Conservation (phyloP, 164 flowering plant genomes). For the Macadamia tetraphylla region DNA sequence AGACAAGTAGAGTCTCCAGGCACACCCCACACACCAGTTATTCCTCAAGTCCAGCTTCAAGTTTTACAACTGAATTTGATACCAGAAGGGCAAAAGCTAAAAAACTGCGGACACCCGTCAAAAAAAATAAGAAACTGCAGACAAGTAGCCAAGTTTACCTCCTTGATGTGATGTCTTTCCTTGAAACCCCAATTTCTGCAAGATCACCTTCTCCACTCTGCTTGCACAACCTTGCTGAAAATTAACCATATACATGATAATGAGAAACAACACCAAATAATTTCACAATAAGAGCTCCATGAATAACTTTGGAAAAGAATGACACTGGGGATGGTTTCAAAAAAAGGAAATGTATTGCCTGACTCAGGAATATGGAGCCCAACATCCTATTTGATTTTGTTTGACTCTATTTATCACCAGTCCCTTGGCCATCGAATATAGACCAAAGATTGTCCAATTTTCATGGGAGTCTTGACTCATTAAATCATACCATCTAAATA, state of each 20-base stretch:
- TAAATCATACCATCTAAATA: too few species aligned
- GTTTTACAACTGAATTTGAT: slow-evolving; percentile 19
- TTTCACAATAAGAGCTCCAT: too few species aligned
- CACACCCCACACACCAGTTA: slow-evolving; percentile 17
- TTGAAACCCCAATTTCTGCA: not conserved
- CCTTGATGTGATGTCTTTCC: not conserved
- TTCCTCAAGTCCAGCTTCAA: slow-evolving; percentile 17
- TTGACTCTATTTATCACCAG: too few species aligned
- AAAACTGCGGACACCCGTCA: too few species aligned
- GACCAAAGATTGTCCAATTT: too few species aligned
- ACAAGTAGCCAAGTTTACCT: slow-evolving; percentile 1
- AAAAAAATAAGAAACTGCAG: not conserved
- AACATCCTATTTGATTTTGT: too few species aligned
- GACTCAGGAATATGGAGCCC: too few species aligned
- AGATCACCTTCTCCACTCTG: slow-evolving; percentile 67
- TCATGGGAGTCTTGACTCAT: too few species aligned
- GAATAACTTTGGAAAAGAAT: too few species aligned
- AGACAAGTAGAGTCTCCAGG: slow-evolving; percentile 5
- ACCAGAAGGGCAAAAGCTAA: not conserved
- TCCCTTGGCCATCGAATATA: too few species aligned
- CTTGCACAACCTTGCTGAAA: slow-evolving; percentile 49
- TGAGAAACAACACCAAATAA: not conserved
- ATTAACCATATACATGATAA: not conserved
- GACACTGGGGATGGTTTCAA: too few species aligned
- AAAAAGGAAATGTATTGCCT: too few species aligned